A percentile compares a stretch with the other conserved stretches of the same genome.
Conservation (phyloP, 1,284 basidiomycete species). For the Ustilago trichophora region DNA sequence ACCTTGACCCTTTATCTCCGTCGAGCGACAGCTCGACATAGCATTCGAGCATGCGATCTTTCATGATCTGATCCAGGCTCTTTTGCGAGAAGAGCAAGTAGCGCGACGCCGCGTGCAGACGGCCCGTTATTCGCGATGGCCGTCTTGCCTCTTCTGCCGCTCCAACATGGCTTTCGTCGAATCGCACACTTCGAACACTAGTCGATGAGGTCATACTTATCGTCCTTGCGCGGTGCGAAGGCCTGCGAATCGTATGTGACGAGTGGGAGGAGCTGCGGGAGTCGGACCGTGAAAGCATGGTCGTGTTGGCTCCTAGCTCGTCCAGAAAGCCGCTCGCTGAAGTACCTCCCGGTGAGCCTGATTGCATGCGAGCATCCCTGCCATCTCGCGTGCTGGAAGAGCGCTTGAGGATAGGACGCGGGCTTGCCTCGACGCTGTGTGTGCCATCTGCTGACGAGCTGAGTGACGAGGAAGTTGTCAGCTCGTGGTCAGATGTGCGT, state of each 20-base stretch:
- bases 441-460: conserved; percentile 1
- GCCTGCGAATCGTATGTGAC: conserved; percentile 35
- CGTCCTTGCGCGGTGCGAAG: conserved; percentile 26
- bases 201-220: conserved; percentile 34
- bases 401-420: conserved; percentile 40
- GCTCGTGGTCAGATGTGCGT: conserved; percentile 28
- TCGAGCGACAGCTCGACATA: conserved; percentile 30
- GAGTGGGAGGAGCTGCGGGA: conserved; percentile 44
- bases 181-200: conserved; percentile 39
- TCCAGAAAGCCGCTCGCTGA: conserved; percentile 17
- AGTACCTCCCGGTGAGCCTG: conserved; percentile 8
- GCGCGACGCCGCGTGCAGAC: conserved; percentile 25
- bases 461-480: conserved; percentile 4
- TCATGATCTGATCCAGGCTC: conserved; percentile 36
- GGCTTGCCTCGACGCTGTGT: conserved; percentile 18
- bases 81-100: conserved; percentile 31
- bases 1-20: too few relatives aligned
- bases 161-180: conserved; percentile 30
- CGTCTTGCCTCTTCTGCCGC: conserved; percentile 6
- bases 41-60: conserved; percentile 43
- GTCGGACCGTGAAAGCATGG: conserved; percentile 36
- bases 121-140: conserved; percentile 8
- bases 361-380: conserved; percentile 13
- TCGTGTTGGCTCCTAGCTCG: conserved; percentile 24
- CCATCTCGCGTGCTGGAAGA: conserved; percentile 31